Base-by-base conservation (phyloP, 2,329 filamentous ascomycete species). In the Aspergillus aculeatinus region DNA sequence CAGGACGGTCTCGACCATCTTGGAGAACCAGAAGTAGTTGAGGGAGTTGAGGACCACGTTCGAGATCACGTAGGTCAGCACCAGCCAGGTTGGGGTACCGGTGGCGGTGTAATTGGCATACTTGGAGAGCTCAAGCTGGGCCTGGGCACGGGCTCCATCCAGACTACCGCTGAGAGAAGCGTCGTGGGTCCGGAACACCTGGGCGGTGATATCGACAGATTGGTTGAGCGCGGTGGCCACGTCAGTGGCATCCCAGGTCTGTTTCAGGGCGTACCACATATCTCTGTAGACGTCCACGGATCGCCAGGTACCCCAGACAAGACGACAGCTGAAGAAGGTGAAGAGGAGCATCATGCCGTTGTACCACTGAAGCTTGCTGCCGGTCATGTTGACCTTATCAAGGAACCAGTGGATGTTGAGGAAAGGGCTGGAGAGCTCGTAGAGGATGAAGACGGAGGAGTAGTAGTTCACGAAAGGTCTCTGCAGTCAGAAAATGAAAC, bases 351-450 rank as follows among this genome's bases (percentile, higher is more conserved):
- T 60, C 69, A 86, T 83, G 67, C 86, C 86, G 69, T 88, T 88
- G 70, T 87, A 83, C 76, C 85, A 85, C 70, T 89, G 86, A 25
- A 84, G 71, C 53, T 77, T 80, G 53, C 81, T 83, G 55, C 86
- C 86, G 4, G 86, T 89, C 76, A 87, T 82, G 71, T 83, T 82
- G 71, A 88, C 78, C 75, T 89, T 89, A 71, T 89, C 86, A 70
- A 85, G 85, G 78, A 89, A 88, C 86, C 86, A 89, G 77, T 89
- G 86, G 70, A 88, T 83, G 73, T 89, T 89, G 63, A 88, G 80
- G 72, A 88, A 88, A 9, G 86, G 86, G 62, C 82, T 83, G 47
- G 84, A 87, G 64, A 89, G 83, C 70, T 89, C 86, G 76, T 88
- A 89, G 66, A 89, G 84, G 67, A 89, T 85, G 76, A 89, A 89